Base-by-base conservation (phyloP, 139 green algal genomes). In the Tetradesmus lagerheimii region DNA sequence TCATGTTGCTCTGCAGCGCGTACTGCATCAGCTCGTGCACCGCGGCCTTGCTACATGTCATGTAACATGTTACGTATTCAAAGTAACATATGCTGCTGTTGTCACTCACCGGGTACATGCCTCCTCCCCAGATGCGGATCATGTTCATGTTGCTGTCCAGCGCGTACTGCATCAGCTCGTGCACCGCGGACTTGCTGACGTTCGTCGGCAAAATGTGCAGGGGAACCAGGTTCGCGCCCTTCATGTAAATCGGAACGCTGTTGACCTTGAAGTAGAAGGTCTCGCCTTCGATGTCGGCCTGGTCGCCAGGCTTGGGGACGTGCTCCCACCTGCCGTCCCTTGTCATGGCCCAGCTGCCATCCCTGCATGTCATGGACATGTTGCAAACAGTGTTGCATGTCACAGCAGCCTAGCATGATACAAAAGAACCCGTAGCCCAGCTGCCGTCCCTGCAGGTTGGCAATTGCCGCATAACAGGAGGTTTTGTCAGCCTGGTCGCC, bases 171-270 rank as follows among this genome's bases (percentile, higher is more conserved):
- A 91, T 20, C 35, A 82, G 6, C 11, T 75, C 41, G 2, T 41
- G 27, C 0, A 91, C 64, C n/a, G 67, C 57, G 18, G 79, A 53
- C 34, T 50, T 57, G 14, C 66, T 87, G 23, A 86, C 83, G 39
- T 89, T 89, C 18, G 75, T 74, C 1, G 75, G 83, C 35, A 92
- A 9, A 18, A 89, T 64, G 16, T 89, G 29, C 25, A 89, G 38
- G 4, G 89, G 89, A 12, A 92, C 35, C 8, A 90, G 4, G 57
- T 92, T 92, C 18, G 83, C 64, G 38, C 89, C 95, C 86, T 93
- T 93, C n/a, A 90, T 90, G 79, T 91, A 97, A 38, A 97, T 85
- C 16, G 92, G 92, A 39, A 94, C 53, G 5, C 89, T 93, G 74
- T 97, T 97, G 29, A 97, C 78, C 35, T 88, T 88, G 83, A 88